Evolutionary conservation across 2,329 filamentous ascomycete species (phyloP), one percentile per base, ranked within the genome.

Genomic region (Phyllosticta citriasiana): DNA sequence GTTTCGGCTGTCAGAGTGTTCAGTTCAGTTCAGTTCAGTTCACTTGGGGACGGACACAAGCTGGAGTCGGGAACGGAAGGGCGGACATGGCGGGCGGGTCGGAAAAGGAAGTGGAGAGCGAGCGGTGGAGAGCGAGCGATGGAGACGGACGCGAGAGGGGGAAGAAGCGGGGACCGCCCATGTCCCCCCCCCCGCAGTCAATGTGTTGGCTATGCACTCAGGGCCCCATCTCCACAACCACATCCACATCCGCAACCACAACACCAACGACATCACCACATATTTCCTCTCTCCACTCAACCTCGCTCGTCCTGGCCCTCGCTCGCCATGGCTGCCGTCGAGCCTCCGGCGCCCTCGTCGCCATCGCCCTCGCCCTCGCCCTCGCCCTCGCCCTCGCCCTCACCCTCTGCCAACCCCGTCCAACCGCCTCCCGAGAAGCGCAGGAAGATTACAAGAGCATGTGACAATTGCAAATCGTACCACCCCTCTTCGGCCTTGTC

Each of bases 381-480:
- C 26, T 54, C 57, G 16, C 25, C 51, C n/a, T 50, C 58, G 16
- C 25, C 58, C 5, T 47, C 35, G 40, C 40, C 40, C 12, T 47
- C 40, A 14, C 7, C 40, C 16, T 47, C 40, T 47, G 16, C n/a
- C 40, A 14, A 47, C 26, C n/a, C 58, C 10, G 9, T 40, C 12
- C 51, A 54, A 22, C 57, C 53, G 53, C 57, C 54, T 16, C 53
- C 58, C 52, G 58, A 56, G 27, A 61, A 61, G 30, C 59, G 59
- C 59, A 61, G 59, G 59, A 61, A 61, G 54, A 61, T 57, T 30
- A 61, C 59, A 26, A 54, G 59, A 47, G 59, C 59, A 30, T 61
- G 59, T 35, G 59, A 61, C 50, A 55, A 54, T 50, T 61, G 59
- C 54, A 61, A 61, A 54, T 54, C 59, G 59, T 61, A 57, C 27